These are phyloP conservation scores for Lachancea kluyveri DNA, from an alignment of 805 yeast genomes.

Conservation along the genomic window DNA sequence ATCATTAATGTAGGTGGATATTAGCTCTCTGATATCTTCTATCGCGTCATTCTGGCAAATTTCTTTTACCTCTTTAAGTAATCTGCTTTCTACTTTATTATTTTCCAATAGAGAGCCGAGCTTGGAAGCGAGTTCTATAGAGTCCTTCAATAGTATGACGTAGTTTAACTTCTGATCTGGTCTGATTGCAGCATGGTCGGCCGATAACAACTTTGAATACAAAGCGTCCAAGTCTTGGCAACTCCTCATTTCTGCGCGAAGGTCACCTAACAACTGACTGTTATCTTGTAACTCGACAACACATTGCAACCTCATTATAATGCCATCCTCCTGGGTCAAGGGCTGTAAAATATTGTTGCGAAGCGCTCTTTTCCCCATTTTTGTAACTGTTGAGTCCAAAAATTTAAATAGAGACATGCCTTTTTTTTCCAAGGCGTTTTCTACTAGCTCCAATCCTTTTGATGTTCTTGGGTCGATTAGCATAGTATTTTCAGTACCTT, in stretches of 20 bases:
- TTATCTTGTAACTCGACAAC: conserved; percentile 33
- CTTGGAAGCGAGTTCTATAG: conserved; percentile 21
- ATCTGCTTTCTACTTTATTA: conserved; percentile 6
- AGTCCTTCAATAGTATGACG: conserved; percentile 35
- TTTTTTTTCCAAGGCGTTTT: conserved; percentile 27
- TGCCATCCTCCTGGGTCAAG: conserved; percentile 33
- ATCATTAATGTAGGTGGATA: conserved; percentile 34
- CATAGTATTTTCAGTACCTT: conserved; percentile 37
- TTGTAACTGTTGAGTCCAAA: conserved; percentile 36
- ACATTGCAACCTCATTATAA: conserved; percentile 32
- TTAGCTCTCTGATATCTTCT: conserved; percentile 15
- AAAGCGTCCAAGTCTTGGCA: conserved; percentile 38
- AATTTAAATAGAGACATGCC: conserved; percentile 33
- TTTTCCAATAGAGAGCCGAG: conserved; percentile 15
- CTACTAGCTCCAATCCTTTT: conserved; percentile 34
- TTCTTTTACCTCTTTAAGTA: conserved; percentile 27
- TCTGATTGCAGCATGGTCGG: conserved; percentile 18
- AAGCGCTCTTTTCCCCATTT: conserved; percentile 41
- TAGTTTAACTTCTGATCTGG: conserved; percentile 37
- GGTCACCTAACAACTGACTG: conserved; percentile 8
- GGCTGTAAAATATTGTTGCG: conserved; percentile 43
- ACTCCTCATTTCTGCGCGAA: conserved; percentile 21
- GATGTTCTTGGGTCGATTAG: conserved; percentile 37
- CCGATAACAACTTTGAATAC: conserved; percentile 32
- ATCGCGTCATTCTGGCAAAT: conserved; percentile 26